A percentile compares a stretch with the other conserved stretches of the same genome.
phyloP scores from a whole-genome alignment of 345 rosid genomes.

The Eucalyptus victrix region DNA sequence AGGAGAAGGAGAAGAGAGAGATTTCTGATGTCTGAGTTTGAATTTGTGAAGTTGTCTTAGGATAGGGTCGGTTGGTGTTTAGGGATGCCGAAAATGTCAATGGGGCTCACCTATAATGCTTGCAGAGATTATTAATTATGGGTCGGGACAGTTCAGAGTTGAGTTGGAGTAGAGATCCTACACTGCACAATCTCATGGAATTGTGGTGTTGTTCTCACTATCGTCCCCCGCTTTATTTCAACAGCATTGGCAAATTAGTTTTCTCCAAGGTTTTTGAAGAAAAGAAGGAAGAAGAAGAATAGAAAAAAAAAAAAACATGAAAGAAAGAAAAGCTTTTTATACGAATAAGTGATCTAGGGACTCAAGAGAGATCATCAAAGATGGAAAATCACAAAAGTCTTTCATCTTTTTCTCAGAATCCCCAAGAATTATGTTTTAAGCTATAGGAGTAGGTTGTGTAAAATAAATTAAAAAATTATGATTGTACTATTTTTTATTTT shows the following conservation, averaged over 20 bases:
- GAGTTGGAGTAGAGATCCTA: neutral
- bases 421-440: neutral
- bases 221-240: neutral
- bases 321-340: neutral
- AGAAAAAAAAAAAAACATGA: neutral
- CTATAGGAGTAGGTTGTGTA: neutral
- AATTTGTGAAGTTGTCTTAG: neutral
- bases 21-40: neutral
- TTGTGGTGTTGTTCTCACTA: neutral
- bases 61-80: neutral
- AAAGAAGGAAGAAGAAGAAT: neutral
- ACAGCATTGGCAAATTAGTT: neutral
- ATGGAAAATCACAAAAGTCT: neutral
- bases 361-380: neutral
- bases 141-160: neutral
- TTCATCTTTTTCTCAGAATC: neutral
- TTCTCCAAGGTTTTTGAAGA: neutral
- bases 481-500: neutral
- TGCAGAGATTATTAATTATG: neutral
- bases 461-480: too few species aligned
- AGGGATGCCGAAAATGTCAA: neutral
- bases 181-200: neutral
- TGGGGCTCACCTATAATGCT: neutral
- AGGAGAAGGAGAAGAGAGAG: neutral
- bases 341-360: neutral